Conservation (phyloP, 176 grass and related monocot species). For the Oryza glaberrima region DNA sequence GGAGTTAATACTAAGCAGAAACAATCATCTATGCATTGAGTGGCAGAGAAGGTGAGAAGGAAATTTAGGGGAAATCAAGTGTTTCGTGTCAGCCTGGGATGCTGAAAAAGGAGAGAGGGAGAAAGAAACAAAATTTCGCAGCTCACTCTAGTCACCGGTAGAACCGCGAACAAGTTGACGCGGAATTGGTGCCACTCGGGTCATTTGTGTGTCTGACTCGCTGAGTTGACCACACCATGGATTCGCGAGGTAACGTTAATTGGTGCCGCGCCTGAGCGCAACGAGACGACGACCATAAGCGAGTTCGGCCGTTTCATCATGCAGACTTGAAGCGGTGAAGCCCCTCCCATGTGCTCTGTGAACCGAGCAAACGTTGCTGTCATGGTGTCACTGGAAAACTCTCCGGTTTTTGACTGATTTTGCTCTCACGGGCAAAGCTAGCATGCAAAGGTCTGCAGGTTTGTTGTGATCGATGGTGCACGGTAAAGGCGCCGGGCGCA, state of each 20-base stretch:
- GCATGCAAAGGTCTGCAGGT: neutral
- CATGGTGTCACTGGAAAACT: neutral
- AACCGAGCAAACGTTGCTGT: slow-evolving; percentile 4
- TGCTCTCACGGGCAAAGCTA: slow-evolving; percentile 14
- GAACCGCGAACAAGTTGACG: neutral
- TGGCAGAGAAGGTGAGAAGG: neutral
- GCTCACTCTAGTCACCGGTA: neutral
- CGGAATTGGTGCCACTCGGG: neutral
- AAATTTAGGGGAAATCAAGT: neutral
- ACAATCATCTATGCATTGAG: neutral
- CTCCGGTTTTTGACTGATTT: slow-evolving; percentile 21
- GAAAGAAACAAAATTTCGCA: neutral
- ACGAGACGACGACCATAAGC: neutral
- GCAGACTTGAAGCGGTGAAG: neutral
- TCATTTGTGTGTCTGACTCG: neutral
- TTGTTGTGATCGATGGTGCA: slow-evolving; percentile 18
- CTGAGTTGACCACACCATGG: neutral
- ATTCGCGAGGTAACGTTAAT: neutral
- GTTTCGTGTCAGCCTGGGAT: neutral
- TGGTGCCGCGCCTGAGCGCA: slow-evolving; percentile 39
- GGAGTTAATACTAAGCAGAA: neutral
- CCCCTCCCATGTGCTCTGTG: neutral
- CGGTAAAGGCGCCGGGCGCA: slow-evolving; percentile 5
- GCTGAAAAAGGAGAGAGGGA: neutral
- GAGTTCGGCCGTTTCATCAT: neutral